phyloP scores from a whole-genome alignment of 164 flowering plant genomes.

The Cinnamomum chago region DNA sequence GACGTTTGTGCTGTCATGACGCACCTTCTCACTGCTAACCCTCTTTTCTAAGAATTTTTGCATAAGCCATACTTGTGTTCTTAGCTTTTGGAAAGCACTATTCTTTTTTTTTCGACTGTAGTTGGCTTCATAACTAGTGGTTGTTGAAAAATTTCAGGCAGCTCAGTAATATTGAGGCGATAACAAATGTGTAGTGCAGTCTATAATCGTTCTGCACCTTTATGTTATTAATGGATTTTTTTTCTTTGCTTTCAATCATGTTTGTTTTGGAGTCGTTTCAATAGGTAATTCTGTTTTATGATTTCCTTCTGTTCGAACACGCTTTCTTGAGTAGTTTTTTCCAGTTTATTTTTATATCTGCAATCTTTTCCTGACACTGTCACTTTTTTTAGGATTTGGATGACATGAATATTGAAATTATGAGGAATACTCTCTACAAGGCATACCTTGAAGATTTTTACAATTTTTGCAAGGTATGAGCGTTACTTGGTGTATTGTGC shows the following conservation, averaged over 20 bases:
- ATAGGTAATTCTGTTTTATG: background rate
- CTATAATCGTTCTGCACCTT: background rate
- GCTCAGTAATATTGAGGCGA: background rate
- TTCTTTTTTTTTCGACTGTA: background rate
- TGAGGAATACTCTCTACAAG: slow-evolving; percentile 99
- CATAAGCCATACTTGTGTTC: no score
- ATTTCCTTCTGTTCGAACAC: background rate
- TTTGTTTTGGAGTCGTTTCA: background rate
- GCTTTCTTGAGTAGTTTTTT: background rate
- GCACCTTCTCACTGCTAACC: no score
- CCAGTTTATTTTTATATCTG: background rate
- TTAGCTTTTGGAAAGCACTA: background rate
- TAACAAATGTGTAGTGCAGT: background rate
- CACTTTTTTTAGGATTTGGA: slow-evolving; percentile 73
- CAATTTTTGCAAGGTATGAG: slow-evolving; percentile 77
- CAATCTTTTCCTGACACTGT: slow-evolving; percentile 5
- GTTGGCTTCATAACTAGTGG: background rate
- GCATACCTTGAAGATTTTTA: slow-evolving; percentile 98
- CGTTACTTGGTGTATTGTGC: background rate
- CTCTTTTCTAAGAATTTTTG: no score
- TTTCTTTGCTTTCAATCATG: background rate
- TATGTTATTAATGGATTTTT: background rate
- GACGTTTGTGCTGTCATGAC: no score
- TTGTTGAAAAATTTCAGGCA: background rate
- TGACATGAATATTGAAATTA: slow-evolving; percentile 99